Base-by-base conservation (phyloP, 2,329 filamentous ascomycete genomes). In the Zalaria obscura region DNA sequence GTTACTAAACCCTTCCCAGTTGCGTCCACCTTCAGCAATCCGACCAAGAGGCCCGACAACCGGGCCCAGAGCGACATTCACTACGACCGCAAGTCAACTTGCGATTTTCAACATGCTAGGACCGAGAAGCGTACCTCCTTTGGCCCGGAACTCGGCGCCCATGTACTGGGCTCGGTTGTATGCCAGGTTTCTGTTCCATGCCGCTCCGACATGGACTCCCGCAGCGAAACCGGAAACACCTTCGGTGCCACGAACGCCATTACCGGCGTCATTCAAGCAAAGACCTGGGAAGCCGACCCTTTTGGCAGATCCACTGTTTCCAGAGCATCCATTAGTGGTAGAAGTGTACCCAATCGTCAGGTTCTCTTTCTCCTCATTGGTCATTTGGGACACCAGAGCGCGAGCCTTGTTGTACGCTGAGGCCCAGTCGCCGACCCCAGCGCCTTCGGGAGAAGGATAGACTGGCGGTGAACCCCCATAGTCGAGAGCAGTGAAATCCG, bases 1-100 rank as follows among this genome's bases (percentile, higher is more conserved):
- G 1, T 72, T 62, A 1, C 79, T 80, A 51, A 86, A 86, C 0
- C 75, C 75, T 54, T 87, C 82, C 80, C 80, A 86, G 51, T 74
- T 81, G n/a, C 82, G 72, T 3, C 57, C 57, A 10, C 78, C 80
- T 38, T 75, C 70, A 0, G 81, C 80, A 51, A 84, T 81, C 6
- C 80, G 70, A 1, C 82, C 82, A 3, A 86, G 57, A 1, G 82
- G 73, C 0, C 80, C 80, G 27, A 84, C 77, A 0, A 71, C 66
- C 2, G 80, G 81, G 0, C 80, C 81, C 4, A 86, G 66, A 45
- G 75, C 77, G 41, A 85, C 68, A 55, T 86, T 78, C 27, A 78
- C 70, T 1, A 79, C 80, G 52, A 18, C 18, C 18, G 18, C 18
- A 18, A 18, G 18, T 18, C 18, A 18, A 18, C 18, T 18, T 18